These are phyloP conservation scores for Avena eriantha DNA, from an alignment of 176 grass and related monocot species.

Conservation along the genomic window DNA sequence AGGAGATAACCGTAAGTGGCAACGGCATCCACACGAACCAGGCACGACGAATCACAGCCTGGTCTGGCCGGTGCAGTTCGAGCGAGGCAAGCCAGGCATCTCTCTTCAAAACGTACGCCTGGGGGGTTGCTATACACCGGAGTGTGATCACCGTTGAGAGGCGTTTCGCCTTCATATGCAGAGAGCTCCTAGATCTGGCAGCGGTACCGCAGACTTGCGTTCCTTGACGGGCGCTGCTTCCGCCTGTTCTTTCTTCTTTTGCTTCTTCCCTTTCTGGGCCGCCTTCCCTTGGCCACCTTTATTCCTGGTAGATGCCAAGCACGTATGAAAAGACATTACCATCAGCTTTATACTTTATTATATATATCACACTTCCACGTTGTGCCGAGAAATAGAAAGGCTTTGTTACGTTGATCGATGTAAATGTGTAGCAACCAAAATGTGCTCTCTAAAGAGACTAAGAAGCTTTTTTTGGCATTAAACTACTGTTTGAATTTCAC, in stretches of 20 bases:
- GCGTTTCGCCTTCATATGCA: constrained; percentile 56
- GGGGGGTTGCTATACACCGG: background rate
- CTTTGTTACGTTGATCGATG: background rate
- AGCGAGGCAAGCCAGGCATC: background rate
- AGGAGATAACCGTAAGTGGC: background rate
- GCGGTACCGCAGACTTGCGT: background rate
- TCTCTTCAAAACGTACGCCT: background rate
- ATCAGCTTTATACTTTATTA: background rate
- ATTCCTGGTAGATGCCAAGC: constrained; percentile 10
- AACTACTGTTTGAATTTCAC: background rate
- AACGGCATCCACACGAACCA: background rate
- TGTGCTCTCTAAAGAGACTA: background rate
- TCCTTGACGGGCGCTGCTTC: constrained; percentile 24
- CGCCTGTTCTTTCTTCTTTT: constrained; percentile 51
- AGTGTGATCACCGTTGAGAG: background rate
- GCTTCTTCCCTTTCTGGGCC: constrained; percentile 58
- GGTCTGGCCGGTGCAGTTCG: background rate
- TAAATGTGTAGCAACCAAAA: background rate
- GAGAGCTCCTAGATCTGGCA: constrained; percentile 69
- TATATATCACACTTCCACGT: background rate
- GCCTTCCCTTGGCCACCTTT: constrained; percentile 53
- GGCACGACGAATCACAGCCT: background rate
- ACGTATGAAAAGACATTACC: background rate
- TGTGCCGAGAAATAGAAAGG: background rate
- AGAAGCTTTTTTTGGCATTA: background rate